A percentile compares a stretch with the other conserved stretches of the same genome.
These are phyloP conservation scores for Mycena albidolilacea DNA, from an alignment of 768 basidiomycete species.

Conservation along the genomic window DNA sequence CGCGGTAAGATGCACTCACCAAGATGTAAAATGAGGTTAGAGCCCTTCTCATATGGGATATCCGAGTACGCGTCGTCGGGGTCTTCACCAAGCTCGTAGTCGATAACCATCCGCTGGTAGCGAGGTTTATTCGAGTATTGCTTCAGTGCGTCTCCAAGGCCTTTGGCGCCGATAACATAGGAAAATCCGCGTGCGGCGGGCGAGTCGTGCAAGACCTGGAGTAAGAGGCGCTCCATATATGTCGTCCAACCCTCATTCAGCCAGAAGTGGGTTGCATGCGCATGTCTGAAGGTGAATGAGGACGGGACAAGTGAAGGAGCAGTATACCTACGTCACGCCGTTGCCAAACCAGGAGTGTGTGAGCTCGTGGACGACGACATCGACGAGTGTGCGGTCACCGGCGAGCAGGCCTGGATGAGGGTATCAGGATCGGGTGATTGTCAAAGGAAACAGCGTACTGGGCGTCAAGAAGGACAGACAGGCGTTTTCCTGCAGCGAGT, in stretches of 20 bases:
- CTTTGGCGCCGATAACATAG: slow-evolving; percentile 82
- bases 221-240: slow-evolving; percentile 89
- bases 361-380: slow-evolving; percentile 91
- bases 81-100: slow-evolving; percentile 81
- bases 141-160: slow-evolving; percentile 78
- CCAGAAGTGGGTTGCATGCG: slow-evolving; percentile 87
- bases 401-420: slow-evolving; percentile 76
- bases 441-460: slow-evolving; percentile 59
- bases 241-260: slow-evolving; percentile 96
- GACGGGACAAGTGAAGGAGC: neutral
- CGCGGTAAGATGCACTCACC: slow-evolving; percentile 57
- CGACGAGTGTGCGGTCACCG: slow-evolving; percentile 88
- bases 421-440: neutral
- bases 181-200: slow-evolving; percentile 86
- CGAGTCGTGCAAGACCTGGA: slow-evolving; percentile 72
- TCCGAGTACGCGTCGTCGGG: slow-evolving; percentile 83
- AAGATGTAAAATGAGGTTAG: slow-evolving; percentile 89
- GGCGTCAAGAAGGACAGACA: slow-evolving; percentile 92
- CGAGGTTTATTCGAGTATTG: slow-evolving; percentile 72
- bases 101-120: slow-evolving; percentile 86
- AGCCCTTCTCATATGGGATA: slow-evolving; percentile 92
- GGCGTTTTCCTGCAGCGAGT: slow-evolving; percentile 79
- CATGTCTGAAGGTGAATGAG: slow-evolving; percentile 61
- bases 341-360: slow-evolving; percentile 96
- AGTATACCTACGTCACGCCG: slow-evolving; percentile 73